Evolutionary conservation across 2,329 filamentous ascomycete genomes (phyloP).

Genomic region (Fusarium humuli): DNA sequence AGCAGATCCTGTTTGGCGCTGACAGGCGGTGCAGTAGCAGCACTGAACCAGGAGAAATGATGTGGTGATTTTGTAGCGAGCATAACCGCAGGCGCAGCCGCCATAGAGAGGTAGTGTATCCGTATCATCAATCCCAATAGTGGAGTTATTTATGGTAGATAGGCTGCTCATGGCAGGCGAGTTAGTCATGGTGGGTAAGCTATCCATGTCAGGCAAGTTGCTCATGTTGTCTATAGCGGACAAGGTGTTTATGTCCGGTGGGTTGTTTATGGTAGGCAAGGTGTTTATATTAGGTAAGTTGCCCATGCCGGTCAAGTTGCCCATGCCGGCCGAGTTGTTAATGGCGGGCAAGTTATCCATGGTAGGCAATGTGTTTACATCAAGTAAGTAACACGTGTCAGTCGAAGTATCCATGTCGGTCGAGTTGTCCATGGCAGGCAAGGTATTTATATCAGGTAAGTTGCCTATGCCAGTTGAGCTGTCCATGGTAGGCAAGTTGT

Average conservation of each 20-base stretch:
- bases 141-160: not conserved
- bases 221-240: not conserved
- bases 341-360: no score
- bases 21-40: slow-evolving; percentile 62
- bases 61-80: slow-evolving; percentile 73
- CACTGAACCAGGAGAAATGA: slow-evolving; percentile 61
- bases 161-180: not conserved
- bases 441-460: no score
- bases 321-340: no score
- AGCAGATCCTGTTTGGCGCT: slow-evolving; percentile 57
- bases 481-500: no score
- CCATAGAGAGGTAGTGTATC: slow-evolving; percentile 50
- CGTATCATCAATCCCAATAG: not conserved
- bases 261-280: no score
- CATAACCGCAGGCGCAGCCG: slow-evolving; percentile 76
- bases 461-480: no score
- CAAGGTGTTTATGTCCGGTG: no score
- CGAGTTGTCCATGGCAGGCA: not conserved
- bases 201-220: not conserved
- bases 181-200: not conserved
- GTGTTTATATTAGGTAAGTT: no score
- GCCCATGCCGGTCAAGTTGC: no score
- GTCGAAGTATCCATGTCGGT: no score
- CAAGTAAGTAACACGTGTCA: no score
- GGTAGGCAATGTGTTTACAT: no score